Percentiles rank a stretch among this genome's conserved stretches.
Evolutionary conservation across 495 filamentous ascomycete species (phyloP).

Genomic region (Penicillium coffeae): DNA sequence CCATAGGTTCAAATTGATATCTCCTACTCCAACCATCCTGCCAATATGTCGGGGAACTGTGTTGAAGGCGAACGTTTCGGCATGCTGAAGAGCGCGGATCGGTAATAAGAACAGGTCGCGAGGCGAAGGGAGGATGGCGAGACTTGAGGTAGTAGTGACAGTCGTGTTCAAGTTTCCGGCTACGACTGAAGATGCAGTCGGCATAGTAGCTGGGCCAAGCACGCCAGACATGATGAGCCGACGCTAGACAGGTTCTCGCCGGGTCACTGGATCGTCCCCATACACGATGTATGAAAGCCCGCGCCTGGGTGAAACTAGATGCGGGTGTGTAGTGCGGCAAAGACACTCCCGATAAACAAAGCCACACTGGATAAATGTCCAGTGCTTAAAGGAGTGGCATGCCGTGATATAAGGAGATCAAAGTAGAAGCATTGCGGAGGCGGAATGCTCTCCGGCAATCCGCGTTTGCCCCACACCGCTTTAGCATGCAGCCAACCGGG

Average conservation of each 20-base stretch:
- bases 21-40: slow-evolving; percentile 26
- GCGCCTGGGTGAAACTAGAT: too few species aligned
- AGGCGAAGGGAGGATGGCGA: slow-evolving; percentile 28
- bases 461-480: neutral
- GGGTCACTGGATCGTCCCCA: neutral
- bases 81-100: slow-evolving; percentile 36
- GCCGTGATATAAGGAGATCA: too few species aligned
- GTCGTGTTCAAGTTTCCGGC: slow-evolving; percentile 12
- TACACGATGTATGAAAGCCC: too few species aligned
- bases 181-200: slow-evolving; percentile 14
- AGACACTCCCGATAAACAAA: too few species aligned
- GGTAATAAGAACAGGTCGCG: slow-evolving; percentile 33
- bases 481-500: neutral
- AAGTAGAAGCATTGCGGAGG: too few species aligned
- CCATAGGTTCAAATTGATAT: slow-evolving; percentile 27
- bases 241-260: slow-evolving; percentile 6
- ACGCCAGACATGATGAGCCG: slow-evolving; percentile 20
- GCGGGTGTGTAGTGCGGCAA: too few species aligned
- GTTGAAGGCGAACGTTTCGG: slow-evolving; percentile 35
- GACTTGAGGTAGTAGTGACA: slow-evolving; percentile 15
- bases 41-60: slow-evolving; percentile 36
- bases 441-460: neutral
- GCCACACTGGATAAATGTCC: too few species aligned
- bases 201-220: slow-evolving; percentile 13
- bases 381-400: too few species aligned